phyloP scores from a whole-genome alignment of 108 stramenopile species.

The Fragilariopsis cylindrus region DNA sequence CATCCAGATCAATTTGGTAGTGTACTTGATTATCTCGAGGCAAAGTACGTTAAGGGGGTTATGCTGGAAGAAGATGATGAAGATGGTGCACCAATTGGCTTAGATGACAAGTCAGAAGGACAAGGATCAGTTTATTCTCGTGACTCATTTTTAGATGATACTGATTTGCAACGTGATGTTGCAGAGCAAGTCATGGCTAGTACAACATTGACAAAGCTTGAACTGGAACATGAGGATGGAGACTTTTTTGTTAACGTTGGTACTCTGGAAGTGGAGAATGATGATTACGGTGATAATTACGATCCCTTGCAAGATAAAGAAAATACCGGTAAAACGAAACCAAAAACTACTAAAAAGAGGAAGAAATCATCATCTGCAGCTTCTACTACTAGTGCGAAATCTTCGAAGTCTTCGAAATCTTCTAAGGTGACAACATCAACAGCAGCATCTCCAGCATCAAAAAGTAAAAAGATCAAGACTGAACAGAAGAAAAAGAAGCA shows the following conservation, averaged over 20 bases:
- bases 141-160: slow-evolving; percentile 78
- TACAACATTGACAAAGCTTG: slow-evolving; percentile 72
- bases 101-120: slow-evolving; percentile 54
- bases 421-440: slow-evolving; percentile 11
- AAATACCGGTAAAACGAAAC: slow-evolving; percentile 7
- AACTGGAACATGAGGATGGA: slow-evolving; percentile 69
- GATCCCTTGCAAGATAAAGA: slow-evolving; percentile 55
- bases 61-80: slow-evolving; percentile 63
- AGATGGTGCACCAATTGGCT: slow-evolving; percentile 30
- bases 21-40: slow-evolving; percentile 83
- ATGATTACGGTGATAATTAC: slow-evolving; percentile 65
- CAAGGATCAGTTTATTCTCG: slow-evolving; percentile 69
- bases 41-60: slow-evolving; percentile 85
- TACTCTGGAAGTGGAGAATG: slow-evolving; percentile 76
- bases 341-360: slow-evolving; percentile 39
- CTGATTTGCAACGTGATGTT: slow-evolving; percentile 67
- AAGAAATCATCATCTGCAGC: slow-evolving; percentile 11
- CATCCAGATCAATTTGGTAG: slow-evolving; percentile 59
- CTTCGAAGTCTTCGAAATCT: slow-evolving; percentile 7
- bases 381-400: neutral
- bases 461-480: slow-evolving; percentile 26
- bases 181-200: slow-evolving; percentile 79
- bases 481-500: slow-evolving; percentile 10
- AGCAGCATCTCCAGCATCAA: neutral
- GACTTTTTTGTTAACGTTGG: slow-evolving; percentile 92